Evolutionary conservation across 1,284 basidiomycete species (phyloP), one percentile per base, ranked within the genome.

Genomic region (Boletus semigastroideus): DNA sequence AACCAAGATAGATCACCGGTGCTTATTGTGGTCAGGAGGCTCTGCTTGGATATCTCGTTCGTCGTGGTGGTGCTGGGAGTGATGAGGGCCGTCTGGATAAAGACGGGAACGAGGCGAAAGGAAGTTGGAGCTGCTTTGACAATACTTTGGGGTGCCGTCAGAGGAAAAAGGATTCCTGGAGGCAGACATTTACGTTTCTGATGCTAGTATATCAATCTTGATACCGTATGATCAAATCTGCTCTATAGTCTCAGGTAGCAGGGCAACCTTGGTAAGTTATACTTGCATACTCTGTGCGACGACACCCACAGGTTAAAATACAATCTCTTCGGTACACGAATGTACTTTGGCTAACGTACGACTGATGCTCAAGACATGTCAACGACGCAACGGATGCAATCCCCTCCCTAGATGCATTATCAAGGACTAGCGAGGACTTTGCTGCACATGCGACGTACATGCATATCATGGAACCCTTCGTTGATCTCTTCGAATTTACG

Each of bases 381-480:
- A 37, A 92, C 88, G 22, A 96, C 87, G 59, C 94, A 95, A 59
- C 94, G 88, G 64, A 98, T 95, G 69, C 95, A 98, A 54, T 94
- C 83, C 25, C 94, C 94, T 49, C 73, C 74, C 90, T 95, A 50
- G 7, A 3, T 4, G 12, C 25, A 36, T 47, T 13, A 45, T 53
- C 20, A 37, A 40, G 28, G 40, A 52, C 22, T 5, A 46, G 17
- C 12, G 16, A 8, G 34, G 31, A 25, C 17, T 30, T 22, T n/a
- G 46, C 22, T 16, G 45, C 19, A 25, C 31, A 17, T 30, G n/a
- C 17, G 17, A 81, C 90, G 72, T 73, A 92, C 90, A 74, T 95
- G 92, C 94, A 98, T 97, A 71, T 95, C 91, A 56, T 92, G 80
- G 77, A 98, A 97, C 34, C 92, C 94, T 53, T 86, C 76, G 72